A percentile compares a stretch with the other conserved stretches of the same genome.
phyloP scores from a whole-genome alignment of 169 alveolate species.

The Besnoitia besnoiti region DNA sequence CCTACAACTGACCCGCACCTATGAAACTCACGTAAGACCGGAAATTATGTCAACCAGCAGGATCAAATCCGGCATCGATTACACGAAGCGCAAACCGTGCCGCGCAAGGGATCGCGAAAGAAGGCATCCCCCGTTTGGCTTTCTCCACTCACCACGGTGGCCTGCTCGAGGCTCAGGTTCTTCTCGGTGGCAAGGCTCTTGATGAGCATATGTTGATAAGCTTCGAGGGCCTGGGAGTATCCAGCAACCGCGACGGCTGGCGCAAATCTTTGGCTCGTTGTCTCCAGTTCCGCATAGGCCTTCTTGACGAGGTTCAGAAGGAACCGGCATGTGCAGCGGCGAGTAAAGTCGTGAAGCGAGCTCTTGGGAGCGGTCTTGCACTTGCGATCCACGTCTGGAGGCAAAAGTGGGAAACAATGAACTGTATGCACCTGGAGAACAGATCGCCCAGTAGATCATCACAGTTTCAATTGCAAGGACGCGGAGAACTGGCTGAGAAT shows the following conservation, averaged over 20 bases:
- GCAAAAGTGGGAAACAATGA: no score
- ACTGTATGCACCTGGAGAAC: no score
- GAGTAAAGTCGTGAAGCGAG: neutral
- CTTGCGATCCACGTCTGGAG: neutral
- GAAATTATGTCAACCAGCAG: no score
- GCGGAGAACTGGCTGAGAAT: no score
- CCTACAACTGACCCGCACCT: no score
- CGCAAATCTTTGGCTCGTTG: neutral
- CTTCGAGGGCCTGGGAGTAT: neutral
- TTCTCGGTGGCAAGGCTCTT: conserved; percentile 33
- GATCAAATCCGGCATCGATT: no score
- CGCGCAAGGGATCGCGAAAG: neutral
- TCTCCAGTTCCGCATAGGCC: conserved; percentile 29
- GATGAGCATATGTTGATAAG: neutral
- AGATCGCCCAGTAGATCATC: no score
- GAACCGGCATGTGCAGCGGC: neutral
- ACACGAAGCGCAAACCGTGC: neutral
- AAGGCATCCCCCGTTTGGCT: neutral
- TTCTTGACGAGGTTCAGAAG: neutral
- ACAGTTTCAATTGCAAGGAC: no score
- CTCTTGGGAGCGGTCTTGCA: neutral
- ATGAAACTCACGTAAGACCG: no score
- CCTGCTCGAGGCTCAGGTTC: conserved; percentile 12
- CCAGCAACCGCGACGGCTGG: neutral
- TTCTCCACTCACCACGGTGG: neutral